Evolutionary conservation across 345 rosid genomes (phyloP), one percentile per base, ranked within the genome.

Genomic region (Bruguiera gymnorhiza): DNA sequence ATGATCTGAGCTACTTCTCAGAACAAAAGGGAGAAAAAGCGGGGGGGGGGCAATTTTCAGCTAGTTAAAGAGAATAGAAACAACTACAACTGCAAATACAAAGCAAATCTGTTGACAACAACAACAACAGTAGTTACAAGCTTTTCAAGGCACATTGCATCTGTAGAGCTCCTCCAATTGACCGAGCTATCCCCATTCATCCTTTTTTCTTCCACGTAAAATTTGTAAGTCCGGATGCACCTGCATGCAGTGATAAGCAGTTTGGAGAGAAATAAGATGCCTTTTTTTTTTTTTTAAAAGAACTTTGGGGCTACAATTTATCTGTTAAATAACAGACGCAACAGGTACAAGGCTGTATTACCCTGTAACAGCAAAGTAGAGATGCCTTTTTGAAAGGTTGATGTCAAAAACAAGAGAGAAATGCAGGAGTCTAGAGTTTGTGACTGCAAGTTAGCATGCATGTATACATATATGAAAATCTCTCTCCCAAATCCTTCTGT

Each of bases 151-250:
- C 60, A 9, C 60, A 56, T 65, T 59, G 72, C 81, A 78, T 73
- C 80, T 23, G 46, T 24, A 32, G 74, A 24, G 81, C 79, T 63
- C 72, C 76, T 74, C 70, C 67, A 62, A 32, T 37, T 62, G 10
- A 56, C 60, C 30, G 2, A n/a, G 57, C 34, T 57, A 18, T 56
- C 53, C 43, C 32, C 55, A 56, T 18, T 56, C 46, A 8, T 19
- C 9, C 18, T 53, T 60, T 55, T 68, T 50, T 67, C 43, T 64
- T 73, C 75, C 63, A 70, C 63, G 60, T 26, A 37, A 66, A 50
- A 70, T 72, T 71, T 71, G 62, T 74, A 69, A 20, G 66, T 58
- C 75, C 8, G 57, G 63, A 68, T 66, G 80, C 65, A 76, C 81
- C 87, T 83, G 20, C 21, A 26, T 32, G 6, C 24, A 4, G 24